phyloP scores from a whole-genome alignment of 176 grass and related monocot genomes.

The Hyparrhenia diplandra region DNA sequence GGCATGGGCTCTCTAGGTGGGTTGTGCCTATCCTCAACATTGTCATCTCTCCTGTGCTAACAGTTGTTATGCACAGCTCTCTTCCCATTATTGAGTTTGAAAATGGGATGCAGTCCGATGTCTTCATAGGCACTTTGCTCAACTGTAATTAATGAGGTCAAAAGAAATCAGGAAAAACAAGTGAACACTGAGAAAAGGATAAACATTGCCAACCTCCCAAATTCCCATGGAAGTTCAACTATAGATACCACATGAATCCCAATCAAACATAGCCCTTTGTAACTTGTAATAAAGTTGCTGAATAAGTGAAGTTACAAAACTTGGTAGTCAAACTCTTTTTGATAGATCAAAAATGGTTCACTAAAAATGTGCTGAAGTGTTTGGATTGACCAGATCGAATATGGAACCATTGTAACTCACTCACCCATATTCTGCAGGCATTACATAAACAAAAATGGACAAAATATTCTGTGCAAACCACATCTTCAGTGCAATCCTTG shows the following conservation, averaged over 20 bases:
- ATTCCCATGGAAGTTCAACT: neutral
- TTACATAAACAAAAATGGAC: neutral
- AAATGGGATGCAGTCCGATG: slow-evolving; percentile 35
- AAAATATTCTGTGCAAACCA: too few species aligned
- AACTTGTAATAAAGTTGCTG: neutral
- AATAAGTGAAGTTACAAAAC: neutral
- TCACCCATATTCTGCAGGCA: neutral
- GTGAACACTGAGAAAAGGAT: neutral
- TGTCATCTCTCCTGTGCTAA: slow-evolving; percentile 10
- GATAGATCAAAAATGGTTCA: neutral
- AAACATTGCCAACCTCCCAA: neutral
- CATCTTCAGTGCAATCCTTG: too few species aligned
- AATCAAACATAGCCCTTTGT: neutral
- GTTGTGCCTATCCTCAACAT: slow-evolving; percentile 53
- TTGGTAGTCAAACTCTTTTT: neutral
- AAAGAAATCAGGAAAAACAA: slow-evolving; percentile 11
- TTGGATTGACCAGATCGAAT: neutral
- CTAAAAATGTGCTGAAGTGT: neutral
- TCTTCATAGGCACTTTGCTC: slow-evolving; percentile 46
- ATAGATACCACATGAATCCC: neutral
- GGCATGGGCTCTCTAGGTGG: slow-evolving; percentile 87
- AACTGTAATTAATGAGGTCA: slow-evolving; percentile 48
- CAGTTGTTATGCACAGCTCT: slow-evolving; percentile 48
- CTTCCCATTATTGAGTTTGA: slow-evolving; percentile 68
- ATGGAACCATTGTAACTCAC: neutral